Percentiles rank a stretch among this genome's conserved stretches.
Conservation (phyloP, 2,329 filamentous ascomycete genomes). For the Ophiocordyceps camponoti-saundersi region DNA sequence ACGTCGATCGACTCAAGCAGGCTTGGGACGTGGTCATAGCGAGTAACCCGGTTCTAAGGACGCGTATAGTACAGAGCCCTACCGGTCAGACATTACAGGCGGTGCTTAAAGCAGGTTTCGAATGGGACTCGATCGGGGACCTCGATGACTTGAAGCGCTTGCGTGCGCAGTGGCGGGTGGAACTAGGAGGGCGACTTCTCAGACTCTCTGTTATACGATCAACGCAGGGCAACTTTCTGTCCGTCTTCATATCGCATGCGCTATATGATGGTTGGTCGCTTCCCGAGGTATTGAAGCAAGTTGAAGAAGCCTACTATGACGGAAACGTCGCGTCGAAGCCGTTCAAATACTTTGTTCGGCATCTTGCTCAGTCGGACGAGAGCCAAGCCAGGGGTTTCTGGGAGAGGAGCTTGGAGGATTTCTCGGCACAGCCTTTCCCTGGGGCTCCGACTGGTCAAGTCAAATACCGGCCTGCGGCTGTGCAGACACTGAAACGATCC, state of each 20-base stretch:
- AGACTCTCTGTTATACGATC: slow-evolving; percentile 19
- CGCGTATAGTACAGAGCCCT: not conserved
- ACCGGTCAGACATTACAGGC: slow-evolving; percentile 1
- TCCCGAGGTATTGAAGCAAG: slow-evolving; percentile 22
- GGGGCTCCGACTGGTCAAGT: slow-evolving; percentile 18
- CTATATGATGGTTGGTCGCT: slow-evolving; percentile 31
- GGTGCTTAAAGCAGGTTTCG: not conserved
- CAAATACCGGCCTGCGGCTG: slow-evolving; percentile 22
- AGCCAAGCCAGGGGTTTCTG: slow-evolving; percentile 22
- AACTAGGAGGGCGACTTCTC: slow-evolving; percentile 21
- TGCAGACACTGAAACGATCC: slow-evolving; percentile 21
- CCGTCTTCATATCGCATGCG: slow-evolving; percentile 24
- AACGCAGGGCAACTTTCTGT: slow-evolving; percentile 19
- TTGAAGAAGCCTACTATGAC: not conserved
- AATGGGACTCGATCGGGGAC: not conserved
- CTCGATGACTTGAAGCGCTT: not conserved
- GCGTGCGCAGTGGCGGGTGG: slow-evolving; percentile 8
- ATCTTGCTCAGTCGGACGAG: slow-evolving; percentile 19
- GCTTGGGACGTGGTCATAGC: not conserved
- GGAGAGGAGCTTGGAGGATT: slow-evolving; percentile 21
- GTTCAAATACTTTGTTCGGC: slow-evolving; percentile 27
- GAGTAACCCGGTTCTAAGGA: slow-evolving; percentile 1
- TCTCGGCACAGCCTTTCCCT: slow-evolving; percentile 22
- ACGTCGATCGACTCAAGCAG: slow-evolving; percentile 1
- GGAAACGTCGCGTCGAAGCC: not conserved